These are phyloP conservation scores for Curvularia lunata DNA, from an alignment of 2,329 filamentous ascomycete species.

Conservation along the genomic window DNA sequence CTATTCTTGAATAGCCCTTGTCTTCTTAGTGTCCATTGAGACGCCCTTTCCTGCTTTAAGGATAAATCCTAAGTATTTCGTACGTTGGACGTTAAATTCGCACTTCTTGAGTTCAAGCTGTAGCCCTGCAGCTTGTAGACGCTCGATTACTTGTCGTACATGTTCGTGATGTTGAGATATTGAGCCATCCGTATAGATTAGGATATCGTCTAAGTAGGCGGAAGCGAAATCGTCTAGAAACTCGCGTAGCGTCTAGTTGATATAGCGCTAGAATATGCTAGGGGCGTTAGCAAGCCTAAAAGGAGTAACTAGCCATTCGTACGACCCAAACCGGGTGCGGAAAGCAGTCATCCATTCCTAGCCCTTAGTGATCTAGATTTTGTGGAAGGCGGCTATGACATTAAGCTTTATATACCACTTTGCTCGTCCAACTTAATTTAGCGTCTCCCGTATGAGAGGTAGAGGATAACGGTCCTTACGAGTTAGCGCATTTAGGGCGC, in stretches of 20 bases:
- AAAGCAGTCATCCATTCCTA: slow-evolving; percentile 1
- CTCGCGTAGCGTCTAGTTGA: neutral
- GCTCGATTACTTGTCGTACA: too few species aligned
- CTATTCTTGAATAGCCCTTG: too few species aligned
- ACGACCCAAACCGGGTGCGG: neutral
- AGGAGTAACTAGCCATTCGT: neutral
- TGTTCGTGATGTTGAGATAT: too few species aligned
- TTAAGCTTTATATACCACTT: slow-evolving; percentile 8
- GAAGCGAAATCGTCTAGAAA: slow-evolving; percentile 2
- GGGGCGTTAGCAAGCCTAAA: neutral
- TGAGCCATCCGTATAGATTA: slow-evolving; percentile 1
- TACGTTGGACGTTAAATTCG: too few species aligned
- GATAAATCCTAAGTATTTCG: too few species aligned
- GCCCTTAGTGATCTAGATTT: neutral
- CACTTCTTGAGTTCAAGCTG: too few species aligned
- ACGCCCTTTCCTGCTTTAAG: too few species aligned
- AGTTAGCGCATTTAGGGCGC: too few species aligned
- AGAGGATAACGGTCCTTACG: too few species aligned
- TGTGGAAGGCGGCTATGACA: neutral
- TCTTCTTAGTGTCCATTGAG: too few species aligned
- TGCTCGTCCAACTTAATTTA: neutral
- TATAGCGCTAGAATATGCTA: neutral
- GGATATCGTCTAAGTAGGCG: neutral
- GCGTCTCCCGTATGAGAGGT: too few species aligned
- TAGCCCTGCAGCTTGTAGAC: too few species aligned